Percentiles rank a stretch among this genome's conserved stretches.
Conservation (phyloP, 805 yeast genomes). For the Candida odintsovae region DNA sequence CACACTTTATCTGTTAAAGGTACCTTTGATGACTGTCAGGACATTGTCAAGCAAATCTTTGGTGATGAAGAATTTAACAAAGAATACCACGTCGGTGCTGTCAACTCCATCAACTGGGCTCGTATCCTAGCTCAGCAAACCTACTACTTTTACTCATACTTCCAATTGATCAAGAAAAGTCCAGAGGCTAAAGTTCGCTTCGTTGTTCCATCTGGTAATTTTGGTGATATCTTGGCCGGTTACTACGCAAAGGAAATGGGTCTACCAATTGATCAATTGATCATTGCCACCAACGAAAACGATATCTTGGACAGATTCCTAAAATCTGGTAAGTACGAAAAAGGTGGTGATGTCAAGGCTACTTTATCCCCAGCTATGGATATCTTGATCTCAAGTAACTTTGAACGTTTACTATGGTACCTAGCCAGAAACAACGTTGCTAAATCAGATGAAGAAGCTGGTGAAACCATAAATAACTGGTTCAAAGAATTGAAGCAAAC, state of each 20-base stretch:
- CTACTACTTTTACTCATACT: constrained; percentile 89
- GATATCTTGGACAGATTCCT: constrained; percentile 92
- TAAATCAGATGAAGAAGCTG: constrained; percentile 58
- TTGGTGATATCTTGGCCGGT: constrained; percentile 97
- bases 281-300: constrained; percentile 94
- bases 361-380: constrained; percentile 99
- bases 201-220: constrained; percentile 97
- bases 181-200: constrained; percentile 54
- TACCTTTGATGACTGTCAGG: constrained; percentile 98
- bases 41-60: constrained; percentile 87
- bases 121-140: constrained; percentile 97
- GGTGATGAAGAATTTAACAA: constrained; percentile 85
- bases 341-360: constrained; percentile 69
- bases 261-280: constrained; percentile 76
- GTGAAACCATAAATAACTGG: constrained; percentile 64
- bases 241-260: constrained; percentile 95
- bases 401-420: constrained; percentile 95
- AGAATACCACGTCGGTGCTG: constrained; percentile 93
- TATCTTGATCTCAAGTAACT: constrained; percentile 89
- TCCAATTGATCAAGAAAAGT: constrained; percentile 49
- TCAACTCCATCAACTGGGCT: constrained; percentile 98
- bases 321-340: constrained; percentile 79
- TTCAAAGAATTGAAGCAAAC: constrained; percentile 69
- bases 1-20: constrained; percentile 95
- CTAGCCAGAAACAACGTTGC: constrained; percentile 71